phyloP scores from a whole-genome alignment of 179 eudicot genomes.

The Sideroxylon spinosum region DNA sequence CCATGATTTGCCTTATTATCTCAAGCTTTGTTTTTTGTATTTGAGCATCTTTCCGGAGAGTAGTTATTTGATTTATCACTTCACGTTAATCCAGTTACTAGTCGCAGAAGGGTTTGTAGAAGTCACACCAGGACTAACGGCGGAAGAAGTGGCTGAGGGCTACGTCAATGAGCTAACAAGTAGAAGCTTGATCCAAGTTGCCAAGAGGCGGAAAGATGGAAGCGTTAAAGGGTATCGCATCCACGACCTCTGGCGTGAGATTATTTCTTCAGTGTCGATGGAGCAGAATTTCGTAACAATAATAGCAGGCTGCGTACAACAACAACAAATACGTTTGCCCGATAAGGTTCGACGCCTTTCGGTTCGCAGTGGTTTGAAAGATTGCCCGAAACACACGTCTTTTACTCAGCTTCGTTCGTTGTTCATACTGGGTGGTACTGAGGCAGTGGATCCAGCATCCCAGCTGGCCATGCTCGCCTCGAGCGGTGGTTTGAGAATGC shows the following conservation, averaged over 20 bases:
- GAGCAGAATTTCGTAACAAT: conserved; percentile 16
- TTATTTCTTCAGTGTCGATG: neutral
- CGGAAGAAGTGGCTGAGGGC: conserved; percentile 22
- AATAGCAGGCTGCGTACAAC: too few species aligned
- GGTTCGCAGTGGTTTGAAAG: neutral
- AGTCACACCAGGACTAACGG: conserved; percentile 12
- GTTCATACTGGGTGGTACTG: conserved; percentile 1
- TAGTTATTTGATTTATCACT: conserved; percentile 3
- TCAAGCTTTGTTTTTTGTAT: conserved; percentile 23
- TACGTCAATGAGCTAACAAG: conserved; percentile 19
- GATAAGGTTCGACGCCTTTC: conserved; percentile 17
- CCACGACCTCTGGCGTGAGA: conserved; percentile 22
- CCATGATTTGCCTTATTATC: conserved; percentile 18
- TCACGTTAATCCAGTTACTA: conserved; percentile 15
- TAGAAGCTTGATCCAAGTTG: conserved; percentile 20
- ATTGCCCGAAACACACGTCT: neutral
- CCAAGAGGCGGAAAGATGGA: neutral
- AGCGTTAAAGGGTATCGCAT: conserved; percentile 13
- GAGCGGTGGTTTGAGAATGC: conserved; percentile 7
- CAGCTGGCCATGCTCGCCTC: neutral
- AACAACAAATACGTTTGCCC: neutral
- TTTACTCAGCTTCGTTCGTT: conserved; percentile 20
- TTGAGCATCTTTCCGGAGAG: conserved; percentile 23
- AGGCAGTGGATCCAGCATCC: neutral
- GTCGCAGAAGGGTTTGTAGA: conserved; percentile 22